Percentiles rank a stretch among this genome's conserved stretches.
Evolutionary conservation across 768 basidiomycete genomes (phyloP).

Genomic region (Cubamyces lactineus): DNA sequence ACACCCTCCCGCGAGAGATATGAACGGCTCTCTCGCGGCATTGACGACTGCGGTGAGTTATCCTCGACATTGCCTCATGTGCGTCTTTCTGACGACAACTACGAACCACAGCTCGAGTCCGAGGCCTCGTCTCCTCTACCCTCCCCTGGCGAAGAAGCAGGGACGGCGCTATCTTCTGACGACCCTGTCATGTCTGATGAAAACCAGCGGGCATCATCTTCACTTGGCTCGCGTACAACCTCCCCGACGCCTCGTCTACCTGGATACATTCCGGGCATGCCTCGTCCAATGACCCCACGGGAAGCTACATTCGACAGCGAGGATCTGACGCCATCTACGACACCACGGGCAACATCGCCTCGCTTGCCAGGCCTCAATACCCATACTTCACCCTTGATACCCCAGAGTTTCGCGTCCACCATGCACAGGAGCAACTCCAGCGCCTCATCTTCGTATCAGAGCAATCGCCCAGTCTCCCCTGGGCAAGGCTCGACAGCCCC

Average conservation of each 20-base stretch:
- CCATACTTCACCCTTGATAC: constrained; percentile 37
- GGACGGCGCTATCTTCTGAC: constrained; percentile 74
- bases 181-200: constrained; percentile 53
- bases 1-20: constrained; percentile 22
- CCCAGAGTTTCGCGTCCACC: constrained; percentile 41
- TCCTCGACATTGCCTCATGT: constrained; percentile 21
- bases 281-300: constrained; percentile 88
- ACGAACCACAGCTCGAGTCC: constrained; percentile 24
- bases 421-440: constrained; percentile 59
- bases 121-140: constrained; percentile 24
- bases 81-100: background rate
- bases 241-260: constrained; percentile 62
- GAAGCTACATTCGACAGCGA: constrained; percentile 67
- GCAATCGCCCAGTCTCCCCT: constrained; percentile 55
- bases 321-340: constrained; percentile 69
- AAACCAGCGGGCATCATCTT: constrained; percentile 58
- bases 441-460: constrained; percentile 50
- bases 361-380: constrained; percentile 41
- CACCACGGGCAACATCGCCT: constrained; percentile 79
- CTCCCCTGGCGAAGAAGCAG: constrained; percentile 50
- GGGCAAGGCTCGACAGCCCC: constrained; percentile 42
- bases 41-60: constrained; percentile 23
- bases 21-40: constrained; percentile 14
- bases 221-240: constrained; percentile 50
- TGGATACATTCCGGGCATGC: constrained; percentile 91